Percentiles rank a stretch among this genome's conserved stretches.
Evolutionary conservation across 1,284 basidiomycete genomes (phyloP).

Genomic region (Schizopora paradoxa): DNA sequence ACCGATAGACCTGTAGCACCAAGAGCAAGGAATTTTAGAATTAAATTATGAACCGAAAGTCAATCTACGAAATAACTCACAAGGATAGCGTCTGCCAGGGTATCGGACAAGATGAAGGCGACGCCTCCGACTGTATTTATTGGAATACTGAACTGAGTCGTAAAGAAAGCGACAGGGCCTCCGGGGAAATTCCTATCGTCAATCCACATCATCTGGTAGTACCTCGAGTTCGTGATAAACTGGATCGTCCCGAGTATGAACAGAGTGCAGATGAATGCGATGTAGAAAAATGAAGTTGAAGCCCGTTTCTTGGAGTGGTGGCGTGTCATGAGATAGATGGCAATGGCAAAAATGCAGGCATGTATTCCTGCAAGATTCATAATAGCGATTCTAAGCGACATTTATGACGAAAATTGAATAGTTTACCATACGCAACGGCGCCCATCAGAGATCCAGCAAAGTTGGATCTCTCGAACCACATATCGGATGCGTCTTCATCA

Average conservation of each 20-base stretch:
- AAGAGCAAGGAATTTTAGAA: too few relatives aligned
- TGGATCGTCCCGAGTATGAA: conserved; percentile 29
- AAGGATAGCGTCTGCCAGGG: too few relatives aligned
- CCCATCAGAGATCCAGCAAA: conserved; percentile 14
- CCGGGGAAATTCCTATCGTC: neutral
- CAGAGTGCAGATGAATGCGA: too few relatives aligned
- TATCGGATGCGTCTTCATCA: too few relatives aligned
- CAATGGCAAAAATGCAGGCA: neutral
- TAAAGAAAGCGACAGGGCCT: neutral
- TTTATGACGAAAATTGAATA: neutral
- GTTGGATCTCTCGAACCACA: conserved; percentile 16
- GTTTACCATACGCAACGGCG: conserved; percentile 15
- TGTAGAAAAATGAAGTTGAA: too few relatives aligned
- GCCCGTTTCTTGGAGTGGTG: too few relatives aligned
- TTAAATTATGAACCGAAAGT: too few relatives aligned
- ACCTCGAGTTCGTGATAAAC: conserved; percentile 27
- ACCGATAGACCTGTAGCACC: too few relatives aligned
- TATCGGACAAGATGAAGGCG: too few relatives aligned
- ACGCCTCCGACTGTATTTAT: too few relatives aligned
- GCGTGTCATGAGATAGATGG: neutral
- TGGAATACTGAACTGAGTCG: neutral
- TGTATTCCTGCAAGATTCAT: conserved; percentile 1
- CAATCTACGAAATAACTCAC: too few relatives aligned
- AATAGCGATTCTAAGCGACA: neutral
- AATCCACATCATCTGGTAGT: conserved; percentile 32